Evolutionary conservation across 208 protist species (phyloP), one percentile per base, ranked within the genome.

Genomic region (Phytomonas serpens): DNA sequence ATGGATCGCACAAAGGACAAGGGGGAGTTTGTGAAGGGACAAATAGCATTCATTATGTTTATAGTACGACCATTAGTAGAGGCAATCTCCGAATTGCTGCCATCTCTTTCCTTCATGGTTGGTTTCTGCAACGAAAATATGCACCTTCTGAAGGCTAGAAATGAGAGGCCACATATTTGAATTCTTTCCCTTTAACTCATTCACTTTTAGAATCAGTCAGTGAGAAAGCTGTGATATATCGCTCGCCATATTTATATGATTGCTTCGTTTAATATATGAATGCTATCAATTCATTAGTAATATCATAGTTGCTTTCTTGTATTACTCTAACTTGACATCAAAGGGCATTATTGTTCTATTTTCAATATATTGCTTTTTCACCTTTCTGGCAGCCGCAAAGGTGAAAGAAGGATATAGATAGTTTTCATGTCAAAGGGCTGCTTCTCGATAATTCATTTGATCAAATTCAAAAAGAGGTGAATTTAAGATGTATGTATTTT

Each of bases 21-120:
- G 47, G 80, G 82, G 63, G 89, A 96, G 64, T 95, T 98, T 61
- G 84, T 90, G 27, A 89, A 93, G 61, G 91, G 92, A 3, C 94
- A 98, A 82, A 90, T 93, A 31, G 89, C 85, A 3, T 98, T 97
- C 80, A 95, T 97, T 68, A 97, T 92, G 77, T 97, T 91, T 67
- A 93, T 98, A 80, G 89, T 96, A 11, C 79, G 89, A 47, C 92
- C 92, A 9, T 93, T 96, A 88, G 73, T 97, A 62, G 91, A 97
- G 81, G 86, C 85, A 23, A 78, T 95, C 16, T 81, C 89, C 0
- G 86, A 87, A 61, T 80, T 97, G 33, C 85, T 97, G 36, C 92
- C 93, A 3, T 76, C 77, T 13, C 74, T 97, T 63, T 84, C 74
- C 40, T 97, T 97, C 68, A 83, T 88, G 0, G 71, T 96, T 1